Percentiles rank a stretch among this genome's conserved stretches.
phyloP scores from a whole-genome alignment of 345 rosid species.

The Noccaea caerulescens region DNA sequence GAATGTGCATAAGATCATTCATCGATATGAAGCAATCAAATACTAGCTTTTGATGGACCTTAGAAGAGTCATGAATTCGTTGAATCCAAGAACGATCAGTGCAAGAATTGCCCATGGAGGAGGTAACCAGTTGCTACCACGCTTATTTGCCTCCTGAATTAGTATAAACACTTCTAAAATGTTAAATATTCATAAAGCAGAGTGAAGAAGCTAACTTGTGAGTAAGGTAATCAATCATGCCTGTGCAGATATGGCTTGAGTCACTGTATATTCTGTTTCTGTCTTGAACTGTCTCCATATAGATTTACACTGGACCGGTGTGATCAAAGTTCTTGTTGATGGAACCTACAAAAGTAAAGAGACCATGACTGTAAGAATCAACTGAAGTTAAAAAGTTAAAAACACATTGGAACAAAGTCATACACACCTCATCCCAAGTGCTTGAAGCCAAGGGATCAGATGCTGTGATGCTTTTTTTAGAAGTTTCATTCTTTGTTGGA shows the following conservation, averaged over 20 bases:
- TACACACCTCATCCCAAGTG: constrained; percentile 77
- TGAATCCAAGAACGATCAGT: constrained; percentile 80
- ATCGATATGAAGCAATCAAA: constrained; percentile 3
- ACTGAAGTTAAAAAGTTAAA: neutral
- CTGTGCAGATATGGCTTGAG: constrained; percentile 99
- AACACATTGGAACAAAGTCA: constrained; percentile 7
- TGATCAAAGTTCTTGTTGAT: constrained; percentile 71
- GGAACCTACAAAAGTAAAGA: constrained; percentile 59
- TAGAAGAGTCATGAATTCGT: constrained; percentile 94
- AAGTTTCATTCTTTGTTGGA: constrained; percentile 45
- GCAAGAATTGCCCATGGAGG: constrained; percentile 99
- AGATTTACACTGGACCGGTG: constrained; percentile 91
- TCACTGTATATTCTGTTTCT: constrained; percentile 89
- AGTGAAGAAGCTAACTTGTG: neutral
- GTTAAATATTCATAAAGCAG: neutral
- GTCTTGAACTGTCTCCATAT: constrained; percentile 96
- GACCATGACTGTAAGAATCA: constrained; percentile 5
- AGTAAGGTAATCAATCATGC: constrained; percentile 44
- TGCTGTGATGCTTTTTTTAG: constrained; percentile 54
- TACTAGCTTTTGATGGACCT: constrained; percentile 53
- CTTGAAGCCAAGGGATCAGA: constrained; percentile 86
- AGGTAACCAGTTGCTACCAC: constrained; percentile 88
- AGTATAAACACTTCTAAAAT: constrained; percentile 1
- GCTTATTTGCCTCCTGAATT: constrained; percentile 87
- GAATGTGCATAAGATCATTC: neutral